phyloP scores from a whole-genome alignment of 2,329 filamentous ascomycete genomes.

The Colletotrichum plurivorum region DNA sequence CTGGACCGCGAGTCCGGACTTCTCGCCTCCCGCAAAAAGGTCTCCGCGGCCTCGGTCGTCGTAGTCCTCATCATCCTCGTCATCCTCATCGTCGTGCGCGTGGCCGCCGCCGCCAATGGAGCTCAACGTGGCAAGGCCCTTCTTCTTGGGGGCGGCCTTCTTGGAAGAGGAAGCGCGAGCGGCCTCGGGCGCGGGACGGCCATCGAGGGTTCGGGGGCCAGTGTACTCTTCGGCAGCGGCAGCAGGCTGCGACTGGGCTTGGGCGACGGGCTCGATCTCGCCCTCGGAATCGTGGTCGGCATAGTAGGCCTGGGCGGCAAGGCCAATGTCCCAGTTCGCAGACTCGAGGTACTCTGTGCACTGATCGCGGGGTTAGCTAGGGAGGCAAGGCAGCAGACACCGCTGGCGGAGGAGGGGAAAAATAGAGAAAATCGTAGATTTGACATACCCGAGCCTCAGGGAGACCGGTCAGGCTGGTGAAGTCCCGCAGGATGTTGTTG shows the following conservation, averaged over 20 bases:
- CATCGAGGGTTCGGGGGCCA: constrained; percentile 74
- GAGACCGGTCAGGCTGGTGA: constrained; percentile 35
- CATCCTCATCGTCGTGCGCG: constrained; percentile 72
- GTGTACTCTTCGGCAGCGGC: constrained; percentile 62
- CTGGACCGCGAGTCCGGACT: constrained; percentile 80
- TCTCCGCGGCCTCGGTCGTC: constrained; percentile 74
- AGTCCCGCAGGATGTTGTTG: constrained; percentile 39
- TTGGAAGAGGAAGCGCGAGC: constrained; percentile 49
- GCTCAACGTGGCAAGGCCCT: constrained; percentile 73
- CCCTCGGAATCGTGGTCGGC: constrained; percentile 66
- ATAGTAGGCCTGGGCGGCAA: constrained; percentile 75
- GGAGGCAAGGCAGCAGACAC: constrained; percentile 13
- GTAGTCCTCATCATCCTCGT: constrained; percentile 68
- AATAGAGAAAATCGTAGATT: not conserved
- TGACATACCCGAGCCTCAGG: constrained; percentile 36
- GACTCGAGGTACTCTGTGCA: constrained; percentile 76
- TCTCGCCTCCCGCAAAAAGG: constrained; percentile 87
- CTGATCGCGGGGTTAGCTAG: constrained; percentile 55
- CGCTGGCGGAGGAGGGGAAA: not conserved
- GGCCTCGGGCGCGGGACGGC: constrained; percentile 67
- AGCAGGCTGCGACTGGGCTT: constrained; percentile 32
- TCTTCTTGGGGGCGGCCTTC: constrained; percentile 66
- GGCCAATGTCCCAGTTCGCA: constrained; percentile 76
- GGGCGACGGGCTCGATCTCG: constrained; percentile 57
- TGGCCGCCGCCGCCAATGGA: constrained; percentile 66